Evolutionary conservation across 2,329 filamentous ascomycete species (phyloP).

Genomic region (Ceratocystis cubensis): DNA sequence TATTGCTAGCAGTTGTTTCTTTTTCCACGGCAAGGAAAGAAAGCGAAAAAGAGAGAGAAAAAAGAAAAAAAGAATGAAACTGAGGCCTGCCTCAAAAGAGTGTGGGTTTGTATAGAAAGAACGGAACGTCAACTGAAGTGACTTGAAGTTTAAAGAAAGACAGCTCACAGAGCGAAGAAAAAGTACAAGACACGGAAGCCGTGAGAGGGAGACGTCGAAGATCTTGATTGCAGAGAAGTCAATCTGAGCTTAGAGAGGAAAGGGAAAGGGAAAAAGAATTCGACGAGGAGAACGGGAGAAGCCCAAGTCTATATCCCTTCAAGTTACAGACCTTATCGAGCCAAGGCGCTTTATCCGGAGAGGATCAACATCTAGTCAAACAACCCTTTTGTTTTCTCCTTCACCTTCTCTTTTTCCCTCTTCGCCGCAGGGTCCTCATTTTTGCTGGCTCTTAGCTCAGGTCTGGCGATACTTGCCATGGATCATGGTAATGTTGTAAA

Average conservation of each 20-base stretch:
- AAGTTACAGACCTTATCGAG: background rate
- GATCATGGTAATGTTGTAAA: background rate
- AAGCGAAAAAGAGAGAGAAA: too few species aligned
- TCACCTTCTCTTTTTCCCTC: background rate
- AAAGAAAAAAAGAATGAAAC: background rate
- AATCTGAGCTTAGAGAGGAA: background rate
- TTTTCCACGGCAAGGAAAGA: too few species aligned
- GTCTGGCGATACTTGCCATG: background rate
- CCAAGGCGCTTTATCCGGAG: background rate
- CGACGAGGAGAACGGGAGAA: background rate
- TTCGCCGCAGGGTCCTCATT: background rate
- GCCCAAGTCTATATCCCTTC: background rate
- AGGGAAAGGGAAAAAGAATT: background rate
- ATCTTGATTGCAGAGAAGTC: conserved; percentile 7
- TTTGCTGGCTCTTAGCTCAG: background rate
- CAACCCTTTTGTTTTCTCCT: background rate
- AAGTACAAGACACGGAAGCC: background rate
- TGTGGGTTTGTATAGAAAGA: conserved; percentile 7
- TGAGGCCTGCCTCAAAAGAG: conserved; percentile 15
- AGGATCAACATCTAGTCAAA: background rate
- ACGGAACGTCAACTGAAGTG: conserved; percentile 13
- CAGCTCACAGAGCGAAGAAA: conserved; percentile 13
- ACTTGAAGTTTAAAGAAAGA: conserved; percentile 5
- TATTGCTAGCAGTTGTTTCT: background rate
- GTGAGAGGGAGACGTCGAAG: background rate